Evolutionary conservation across 805 yeast species (phyloP).

Genomic region (Teunomyces kruisii): DNA sequence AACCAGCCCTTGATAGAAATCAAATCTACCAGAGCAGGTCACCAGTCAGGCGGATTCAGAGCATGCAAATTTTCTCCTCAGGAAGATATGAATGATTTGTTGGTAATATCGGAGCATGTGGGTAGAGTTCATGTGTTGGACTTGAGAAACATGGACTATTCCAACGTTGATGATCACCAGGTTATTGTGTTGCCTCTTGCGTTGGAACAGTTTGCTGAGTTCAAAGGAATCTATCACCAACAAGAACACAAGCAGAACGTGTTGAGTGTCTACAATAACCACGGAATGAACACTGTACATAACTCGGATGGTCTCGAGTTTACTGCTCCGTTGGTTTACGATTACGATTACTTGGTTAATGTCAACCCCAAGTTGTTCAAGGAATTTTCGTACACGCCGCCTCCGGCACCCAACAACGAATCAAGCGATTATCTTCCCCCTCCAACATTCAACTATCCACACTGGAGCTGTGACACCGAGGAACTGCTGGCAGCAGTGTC

Average conservation of each 20-base stretch:
- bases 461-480: slow-evolving; percentile 16
- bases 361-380: slow-evolving; percentile 39
- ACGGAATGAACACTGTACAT: not conserved
- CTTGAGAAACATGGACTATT: slow-evolving; percentile 54
- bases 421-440: slow-evolving; percentile 14
- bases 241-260: slow-evolving; percentile 3
- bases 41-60: slow-evolving; percentile 65
- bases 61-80: slow-evolving; percentile 49
- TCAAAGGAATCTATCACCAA: slow-evolving; percentile 7
- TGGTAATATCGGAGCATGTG: slow-evolving; percentile 78
- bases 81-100: slow-evolving; percentile 68
- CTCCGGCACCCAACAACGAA: slow-evolving; percentile 12
- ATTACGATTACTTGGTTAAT: slow-evolving; percentile 37
- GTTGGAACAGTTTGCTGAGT: slow-evolving; percentile 39
- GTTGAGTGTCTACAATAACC: not conserved
- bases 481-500: not conserved
- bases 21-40: slow-evolving; percentile 56
- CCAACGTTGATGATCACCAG: slow-evolving; percentile 57
- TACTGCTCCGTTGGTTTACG: slow-evolving; percentile 39
- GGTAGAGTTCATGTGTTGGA: slow-evolving; percentile 87
- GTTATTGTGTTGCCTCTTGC: slow-evolving; percentile 66
- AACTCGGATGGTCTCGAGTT: slow-evolving; percentile 6
- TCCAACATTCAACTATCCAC: slow-evolving; percentile 21
- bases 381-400: slow-evolving; percentile 34
- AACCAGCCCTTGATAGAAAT: slow-evolving; percentile 52